These are phyloP conservation scores for Skeletonema marinoi DNA, from an alignment of 108 stramenopile species.

Conservation along the genomic window DNA sequence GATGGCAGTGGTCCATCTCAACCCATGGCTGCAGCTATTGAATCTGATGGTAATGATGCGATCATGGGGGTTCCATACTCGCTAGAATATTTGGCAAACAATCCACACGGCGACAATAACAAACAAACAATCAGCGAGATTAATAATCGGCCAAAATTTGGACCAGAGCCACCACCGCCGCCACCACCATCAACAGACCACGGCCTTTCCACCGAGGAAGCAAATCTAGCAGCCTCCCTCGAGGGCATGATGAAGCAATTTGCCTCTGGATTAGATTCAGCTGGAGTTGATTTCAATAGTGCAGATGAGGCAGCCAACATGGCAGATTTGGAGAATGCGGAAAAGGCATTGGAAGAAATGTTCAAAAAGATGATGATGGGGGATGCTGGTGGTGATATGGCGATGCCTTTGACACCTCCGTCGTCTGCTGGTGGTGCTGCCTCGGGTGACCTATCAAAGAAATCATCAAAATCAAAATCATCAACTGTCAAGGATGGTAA, in stretches of 20 bases:
- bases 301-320: not conserved
- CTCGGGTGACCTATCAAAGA: not conserved
- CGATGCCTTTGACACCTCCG: not conserved
- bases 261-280: not conserved
- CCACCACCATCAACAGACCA: constrained; percentile 3
- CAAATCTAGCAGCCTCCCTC: constrained; percentile 30
- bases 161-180: constrained; percentile 33
- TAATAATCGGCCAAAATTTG: not conserved
- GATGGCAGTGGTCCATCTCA: not conserved
- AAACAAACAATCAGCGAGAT: not conserved
- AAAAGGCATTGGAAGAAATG: constrained; percentile 21
- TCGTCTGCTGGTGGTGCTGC: not conserved
- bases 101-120: not conserved
- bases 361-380: constrained; percentile 19
- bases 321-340: constrained; percentile 10
- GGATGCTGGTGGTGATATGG: not conserved
- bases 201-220: constrained; percentile 15
- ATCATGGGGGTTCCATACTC: constrained; percentile 15
- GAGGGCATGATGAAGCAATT: constrained; percentile 44
- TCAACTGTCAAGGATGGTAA: not conserved
- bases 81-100: constrained; percentile 13
- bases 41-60: no score
- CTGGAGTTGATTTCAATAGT: not conserved
- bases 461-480: not conserved
- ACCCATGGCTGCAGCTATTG: not conserved